Conservation (phyloP, 768 basidiomycete genomes). For the Rhizopogon vesiculosus region DNA sequence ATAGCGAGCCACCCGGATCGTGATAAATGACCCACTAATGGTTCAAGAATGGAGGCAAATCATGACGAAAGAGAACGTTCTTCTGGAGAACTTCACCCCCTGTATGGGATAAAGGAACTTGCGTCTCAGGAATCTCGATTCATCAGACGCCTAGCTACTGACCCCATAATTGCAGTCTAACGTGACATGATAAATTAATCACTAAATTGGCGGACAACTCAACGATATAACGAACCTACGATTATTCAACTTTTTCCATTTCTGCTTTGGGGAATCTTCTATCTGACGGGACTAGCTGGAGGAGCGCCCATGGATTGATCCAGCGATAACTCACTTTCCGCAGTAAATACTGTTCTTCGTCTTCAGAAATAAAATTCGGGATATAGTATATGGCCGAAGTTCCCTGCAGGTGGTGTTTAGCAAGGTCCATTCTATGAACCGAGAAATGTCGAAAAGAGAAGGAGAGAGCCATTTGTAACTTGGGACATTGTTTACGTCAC, state of each 20-base stretch:
- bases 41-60: constrained; percentile 66
- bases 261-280: constrained; percentile 67
- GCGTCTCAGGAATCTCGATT: constrained; percentile 4
- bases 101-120: constrained; percentile 20
- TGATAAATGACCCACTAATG: constrained; percentile 47
- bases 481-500: not conserved
- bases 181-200: not conserved
- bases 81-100: constrained; percentile 74
- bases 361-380: constrained; percentile 68
- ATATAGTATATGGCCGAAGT: constrained; percentile 56
- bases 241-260: constrained; percentile 75
- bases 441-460: not conserved
- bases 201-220: not conserved
- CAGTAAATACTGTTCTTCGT: constrained; percentile 75
- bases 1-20: constrained; percentile 3
- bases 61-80: constrained; percentile 61
- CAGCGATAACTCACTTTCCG: constrained; percentile 52
- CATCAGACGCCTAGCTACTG: constrained; percentile 9
- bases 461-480: not conserved
- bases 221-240: constrained; percentile 42
- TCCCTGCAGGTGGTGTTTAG: constrained; percentile 28
- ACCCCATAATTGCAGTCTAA: constrained; percentile 78
- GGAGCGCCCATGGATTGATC: constrained; percentile 2
- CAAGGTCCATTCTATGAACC: not conserved
- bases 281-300: constrained; percentile 45